Percentiles rank a stretch among this genome's conserved stretches.
Conservation (phyloP, 23 red algal species). For the Gracilariopsis chorda region DNA sequence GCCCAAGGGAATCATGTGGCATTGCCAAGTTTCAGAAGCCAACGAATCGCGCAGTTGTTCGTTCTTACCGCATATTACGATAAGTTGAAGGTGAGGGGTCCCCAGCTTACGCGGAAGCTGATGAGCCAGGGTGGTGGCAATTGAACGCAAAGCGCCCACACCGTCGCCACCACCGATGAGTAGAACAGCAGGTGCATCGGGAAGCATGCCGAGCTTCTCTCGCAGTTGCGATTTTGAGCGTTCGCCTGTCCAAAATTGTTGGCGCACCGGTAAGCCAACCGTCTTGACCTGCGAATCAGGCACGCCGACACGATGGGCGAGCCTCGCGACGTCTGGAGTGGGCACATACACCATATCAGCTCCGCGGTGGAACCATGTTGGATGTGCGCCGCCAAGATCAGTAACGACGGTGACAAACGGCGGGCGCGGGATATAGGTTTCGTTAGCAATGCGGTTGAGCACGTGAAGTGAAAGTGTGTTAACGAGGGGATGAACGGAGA, state of each 20-base stretch:
- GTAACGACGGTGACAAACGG: slow-evolving; percentile 96
- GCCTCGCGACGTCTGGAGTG: slow-evolving; percentile 10
- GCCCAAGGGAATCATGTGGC: slow-evolving; percentile 37
- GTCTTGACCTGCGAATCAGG: background rate
- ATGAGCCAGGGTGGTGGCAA: slow-evolving; percentile 37
- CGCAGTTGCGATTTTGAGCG: slow-evolving; percentile 21
- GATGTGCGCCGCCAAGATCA: slow-evolving; percentile 89
- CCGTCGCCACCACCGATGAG: slow-evolving; percentile 85
- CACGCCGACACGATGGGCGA: slow-evolving; percentile 58
- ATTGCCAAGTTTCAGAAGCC: background rate
- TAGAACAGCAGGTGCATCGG: slow-evolving; percentile 40
- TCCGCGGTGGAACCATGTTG: slow-evolving; percentile 80
- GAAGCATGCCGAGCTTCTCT: slow-evolving; percentile 40
- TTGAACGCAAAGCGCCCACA: slow-evolving; percentile 46
- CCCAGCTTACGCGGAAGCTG: background rate
- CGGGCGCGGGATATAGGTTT: slow-evolving; percentile 18
- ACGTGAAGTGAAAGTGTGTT: slow-evolving; percentile 75
- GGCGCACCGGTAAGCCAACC: slow-evolving; percentile 83
- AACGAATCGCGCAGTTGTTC: slow-evolving; percentile 31
- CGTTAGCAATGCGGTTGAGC: slow-evolving; percentile 40
- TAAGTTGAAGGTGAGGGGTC: slow-evolving; percentile 23
- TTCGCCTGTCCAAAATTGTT: slow-evolving; percentile 49
- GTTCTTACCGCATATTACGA: slow-evolving; percentile 90
- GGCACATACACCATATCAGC: slow-evolving; percentile 85
- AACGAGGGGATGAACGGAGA: slow-evolving; percentile 89